Base-by-base conservation (phyloP, 345 rosid species). In the Melaleuca alternifolia region DNA sequence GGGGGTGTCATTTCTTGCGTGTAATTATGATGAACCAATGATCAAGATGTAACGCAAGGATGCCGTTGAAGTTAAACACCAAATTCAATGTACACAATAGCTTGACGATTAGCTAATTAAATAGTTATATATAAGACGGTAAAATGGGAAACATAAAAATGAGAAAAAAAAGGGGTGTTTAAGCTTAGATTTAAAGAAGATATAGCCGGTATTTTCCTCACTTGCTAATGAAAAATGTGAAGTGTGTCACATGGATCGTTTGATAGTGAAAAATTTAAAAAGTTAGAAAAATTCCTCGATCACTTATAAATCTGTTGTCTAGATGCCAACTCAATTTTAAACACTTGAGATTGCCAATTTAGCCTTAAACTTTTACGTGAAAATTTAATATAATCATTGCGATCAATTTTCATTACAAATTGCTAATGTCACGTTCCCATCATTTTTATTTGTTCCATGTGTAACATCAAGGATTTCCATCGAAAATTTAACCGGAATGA, bases 381-480 rank as follows among this genome's bases (percentile, higher is more conserved):
- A 7, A 16, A 16, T 16, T 20, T 1, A 10, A 33, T 16, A 1
- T 10, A 18, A 5, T 71, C 41, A 11, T 65, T 13, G 0, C 18
- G 0, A 1, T 71, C 48, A 71, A 71, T 71, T 71, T 16, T 0
- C 4, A 2, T 2, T 2, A 20, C 3, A 71, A 33, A 33, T 71
- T 11, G 0, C 46, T 33, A 3, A 65, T 3, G 37, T 8, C 3
- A 3, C 1, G 0, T 1, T 16, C 3, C 20, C 16, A 16, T 33
- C 2, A 65, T 33, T 6, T 3, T 1, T 10, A 10, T 3, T 9
- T 8, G 9, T 33, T n/a, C 12, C 15, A 33, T 0, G 0, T 33
- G 7, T 11, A 4, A 65, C 46, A 2, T 65, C 9, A 33, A 20
- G 8, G 10, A 28, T 9, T 18, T 62, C 16, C 16, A 2, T 2